Conservation (phyloP, 495 filamentous ascomycete species). For the Xylaria intraflava region DNA sequence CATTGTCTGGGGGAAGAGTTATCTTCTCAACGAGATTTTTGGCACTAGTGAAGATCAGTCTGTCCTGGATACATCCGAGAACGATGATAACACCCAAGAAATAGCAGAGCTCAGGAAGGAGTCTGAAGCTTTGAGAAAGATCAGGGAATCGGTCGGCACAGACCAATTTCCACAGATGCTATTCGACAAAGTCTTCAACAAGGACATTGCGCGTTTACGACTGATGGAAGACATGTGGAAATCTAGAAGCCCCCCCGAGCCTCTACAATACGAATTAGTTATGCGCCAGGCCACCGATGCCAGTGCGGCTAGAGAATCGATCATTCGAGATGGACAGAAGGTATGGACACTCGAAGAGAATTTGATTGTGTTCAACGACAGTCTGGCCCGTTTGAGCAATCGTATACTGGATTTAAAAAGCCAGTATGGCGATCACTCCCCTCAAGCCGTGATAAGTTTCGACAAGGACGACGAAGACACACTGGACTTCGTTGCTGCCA, state of each 20-base stretch:
- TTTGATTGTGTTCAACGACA: constrained; percentile 78
- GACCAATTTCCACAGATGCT: constrained; percentile 71
- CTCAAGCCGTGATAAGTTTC: constrained; percentile 66
- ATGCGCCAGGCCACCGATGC: constrained; percentile 41
- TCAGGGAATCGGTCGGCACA: constrained; percentile 76
- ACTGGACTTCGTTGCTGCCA: constrained; percentile 87
- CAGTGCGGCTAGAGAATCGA: constrained; percentile 40
- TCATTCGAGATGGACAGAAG: constrained; percentile 63
- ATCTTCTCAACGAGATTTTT: constrained; percentile 89
- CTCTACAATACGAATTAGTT: constrained; percentile 56
- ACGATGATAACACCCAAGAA: constrained; percentile 80
- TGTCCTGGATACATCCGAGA: constrained; percentile 66
- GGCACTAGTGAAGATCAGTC: constrained; percentile 83
- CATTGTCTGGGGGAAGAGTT: constrained; percentile 99
- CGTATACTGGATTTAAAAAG: constrained; percentile 57
- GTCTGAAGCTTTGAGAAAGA: constrained; percentile 72
- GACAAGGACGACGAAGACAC: constrained; percentile 98
- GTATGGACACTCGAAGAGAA: constrained; percentile 80
- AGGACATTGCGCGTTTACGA: constrained; percentile 76
- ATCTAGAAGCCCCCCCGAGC: constrained; percentile 62
- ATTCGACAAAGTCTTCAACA: constrained; percentile 87
- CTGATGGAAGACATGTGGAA: constrained; percentile 98
- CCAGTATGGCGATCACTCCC: constrained; percentile 37
- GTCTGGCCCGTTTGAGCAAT: constrained; percentile 67
- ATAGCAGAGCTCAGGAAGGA: constrained; percentile 80